Base-by-base conservation (phyloP, 2,329 filamentous ascomycete genomes). In the Calycina herbarum region DNA sequence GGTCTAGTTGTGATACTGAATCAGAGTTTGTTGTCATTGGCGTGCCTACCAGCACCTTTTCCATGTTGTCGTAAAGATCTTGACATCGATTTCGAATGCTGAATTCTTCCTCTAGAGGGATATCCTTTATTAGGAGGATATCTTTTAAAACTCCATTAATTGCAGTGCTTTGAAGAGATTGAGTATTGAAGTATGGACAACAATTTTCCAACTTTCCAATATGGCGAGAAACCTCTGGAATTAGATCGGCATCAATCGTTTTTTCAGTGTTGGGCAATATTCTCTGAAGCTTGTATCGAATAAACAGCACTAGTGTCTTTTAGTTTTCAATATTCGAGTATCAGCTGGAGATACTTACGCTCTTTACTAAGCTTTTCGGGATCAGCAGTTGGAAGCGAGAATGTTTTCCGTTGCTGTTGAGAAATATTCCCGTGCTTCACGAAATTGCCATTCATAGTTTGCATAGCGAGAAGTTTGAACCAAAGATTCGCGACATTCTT, bases 391-490 rank as follows among this genome's bases (percentile, higher is more conserved):
- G n/a, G 42, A 6, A 38, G 35, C 15, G n/a, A 5, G 17, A 45
- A 45, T 20, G 15, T 15, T 24, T 31, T 45, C 29, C 17, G n/a
- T 27, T 27, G 15, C 11, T 33, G 24, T 54, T 33, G 38, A 10
- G 54, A 2, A 24, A 59, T 57, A 61, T 67, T 13, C 7, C 63
- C 31, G 27, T 65, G 35, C 15, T 63, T 67, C 48, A 61, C 58
- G 40, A 65, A 65, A 42, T 65, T 65, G 4, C 63, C 66, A 64
- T 65, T 65, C 56, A 65, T 64, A 15, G 63, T 63, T 31, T 65
- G 63, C n/a, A 67, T 67, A 15, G 61, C 62, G 15, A 67, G 61
- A 7, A 65, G 38, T 33, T 67, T 63, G 29, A 59, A 20, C 66
- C 66, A 67, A 33, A 67, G 57, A 57, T 64, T 62, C 1, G 63